phyloP scores from a whole-genome alignment of 2,329 filamentous ascomycete species.

The Stachybotrys chartarum region DNA sequence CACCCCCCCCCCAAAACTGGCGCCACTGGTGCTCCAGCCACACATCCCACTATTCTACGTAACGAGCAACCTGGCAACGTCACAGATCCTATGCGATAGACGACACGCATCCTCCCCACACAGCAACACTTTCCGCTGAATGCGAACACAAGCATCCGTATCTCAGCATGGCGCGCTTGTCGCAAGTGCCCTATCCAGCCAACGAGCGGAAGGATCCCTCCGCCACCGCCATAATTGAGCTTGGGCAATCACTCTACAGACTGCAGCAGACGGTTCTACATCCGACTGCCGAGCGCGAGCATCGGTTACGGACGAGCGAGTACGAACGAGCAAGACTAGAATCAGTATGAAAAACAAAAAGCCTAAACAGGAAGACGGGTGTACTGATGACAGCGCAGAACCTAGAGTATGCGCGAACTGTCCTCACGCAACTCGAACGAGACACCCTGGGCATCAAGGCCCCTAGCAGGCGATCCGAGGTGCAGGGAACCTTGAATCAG shows the following conservation, averaged over 20 bases:
- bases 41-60: slow-evolving; percentile 19
- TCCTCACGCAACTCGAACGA: slow-evolving; percentile 66
- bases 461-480: slow-evolving; percentile 49
- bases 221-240: slow-evolving; percentile 34
- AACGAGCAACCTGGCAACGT: slow-evolving; percentile 1
- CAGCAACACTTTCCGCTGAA: background rate
- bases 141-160: background rate
- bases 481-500: slow-evolving; percentile 55
- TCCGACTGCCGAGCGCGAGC: slow-evolving; percentile 51
- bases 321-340: slow-evolving; percentile 50
- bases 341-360: slow-evolving; percentile 21
- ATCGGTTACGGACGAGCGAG: slow-evolving; percentile 50
- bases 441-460: slow-evolving; percentile 54
- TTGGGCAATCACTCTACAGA: slow-evolving; percentile 58
- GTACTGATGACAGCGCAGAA: slow-evolving; percentile 41
- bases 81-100: background rate
- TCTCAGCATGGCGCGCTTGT: slow-evolving; percentile 16
- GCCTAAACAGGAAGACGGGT: background rate
- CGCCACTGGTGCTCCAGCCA: slow-evolving; percentile 1
- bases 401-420: slow-evolving; percentile 60
- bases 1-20: too few relatives aligned
- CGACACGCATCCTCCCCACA: slow-evolving; percentile 1
- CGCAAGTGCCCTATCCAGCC: slow-evolving; percentile 6
- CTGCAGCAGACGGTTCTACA: slow-evolving; percentile 60
- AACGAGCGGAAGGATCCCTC: slow-evolving; percentile 11